These are phyloP conservation scores for Rhizophora mangle DNA, from an alignment of 345 rosid species.

Conservation along the genomic window DNA sequence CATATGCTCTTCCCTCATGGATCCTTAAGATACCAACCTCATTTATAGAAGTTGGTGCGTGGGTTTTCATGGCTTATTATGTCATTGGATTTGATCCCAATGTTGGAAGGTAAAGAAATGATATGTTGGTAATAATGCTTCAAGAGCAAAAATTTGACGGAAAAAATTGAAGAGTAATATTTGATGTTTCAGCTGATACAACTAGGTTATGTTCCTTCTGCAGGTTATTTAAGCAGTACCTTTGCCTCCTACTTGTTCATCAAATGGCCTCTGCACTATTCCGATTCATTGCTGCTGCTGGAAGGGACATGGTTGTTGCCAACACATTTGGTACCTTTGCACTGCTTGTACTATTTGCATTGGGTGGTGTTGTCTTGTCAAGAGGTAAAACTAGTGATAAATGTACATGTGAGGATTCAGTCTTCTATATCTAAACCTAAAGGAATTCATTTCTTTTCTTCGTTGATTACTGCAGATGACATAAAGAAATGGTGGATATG, in stretches of 20 bases:
- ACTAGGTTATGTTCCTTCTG: too few species aligned
- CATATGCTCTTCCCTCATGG: slow-evolving; percentile 78
- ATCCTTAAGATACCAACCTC: slow-evolving; percentile 78
- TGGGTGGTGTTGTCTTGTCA: slow-evolving; percentile 65
- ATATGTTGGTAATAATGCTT: too few species aligned
- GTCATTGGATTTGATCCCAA: slow-evolving; percentile 54
- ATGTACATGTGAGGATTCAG: too few species aligned
- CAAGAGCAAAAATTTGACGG: too few species aligned
- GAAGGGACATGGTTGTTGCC: slow-evolving; percentile 59
- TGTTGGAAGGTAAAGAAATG: slow-evolving; percentile 32
- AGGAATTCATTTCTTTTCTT: too few species aligned
- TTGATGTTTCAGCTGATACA: too few species aligned
- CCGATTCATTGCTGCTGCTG: slow-evolving; percentile 50
- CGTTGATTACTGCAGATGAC: slow-evolving; percentile 26
- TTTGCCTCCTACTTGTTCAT: background rate
- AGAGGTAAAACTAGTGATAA: slow-evolving; percentile 23
- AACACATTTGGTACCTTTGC: slow-evolving; percentile 57
- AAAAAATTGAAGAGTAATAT: too few species aligned
- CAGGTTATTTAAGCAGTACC: slow-evolving; percentile 52
- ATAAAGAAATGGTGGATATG: slow-evolving; percentile 65
- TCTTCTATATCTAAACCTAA: too few species aligned
- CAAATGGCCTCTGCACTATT: slow-evolving; percentile 64
- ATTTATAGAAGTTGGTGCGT: slow-evolving; percentile 50
- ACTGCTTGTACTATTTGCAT: slow-evolving; percentile 36
- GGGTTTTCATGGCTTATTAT: slow-evolving; percentile 57